Evolutionary conservation across 1,139 yeast genomes (phyloP).

Genomic region (Chernovozyma aurita): DNA sequence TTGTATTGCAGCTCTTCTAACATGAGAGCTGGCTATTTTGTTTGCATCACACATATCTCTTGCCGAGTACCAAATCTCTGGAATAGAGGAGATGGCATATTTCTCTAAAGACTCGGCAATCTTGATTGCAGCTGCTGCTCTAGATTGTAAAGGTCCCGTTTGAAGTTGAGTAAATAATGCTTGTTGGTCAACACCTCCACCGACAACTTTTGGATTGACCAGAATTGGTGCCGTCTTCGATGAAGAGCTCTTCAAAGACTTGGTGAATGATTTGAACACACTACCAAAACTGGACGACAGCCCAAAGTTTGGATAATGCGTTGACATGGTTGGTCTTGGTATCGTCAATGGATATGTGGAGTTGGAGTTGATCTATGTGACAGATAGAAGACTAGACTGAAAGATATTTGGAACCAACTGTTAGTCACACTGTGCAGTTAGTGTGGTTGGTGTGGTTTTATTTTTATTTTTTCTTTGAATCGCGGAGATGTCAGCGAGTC

Average conservation of each 20-base stretch:
- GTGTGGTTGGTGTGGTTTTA: too few species aligned
- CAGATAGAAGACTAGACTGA: too few species aligned
- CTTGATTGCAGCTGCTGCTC: conserved; percentile 47
- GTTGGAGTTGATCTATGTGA: too few species aligned
- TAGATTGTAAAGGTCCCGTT: conserved; percentile 40
- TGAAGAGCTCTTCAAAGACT: conserved; percentile 39
- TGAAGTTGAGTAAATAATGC: conserved; percentile 37
- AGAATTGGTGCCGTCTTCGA: conserved; percentile 32
- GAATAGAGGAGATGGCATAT: conserved; percentile 54
- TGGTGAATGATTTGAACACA: conserved; percentile 53
- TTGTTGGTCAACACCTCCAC: conserved; percentile 53
- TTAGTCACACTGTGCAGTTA: too few species aligned
- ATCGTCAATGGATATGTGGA: not conserved
- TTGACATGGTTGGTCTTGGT: conserved; percentile 26
- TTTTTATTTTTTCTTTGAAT: too few species aligned
- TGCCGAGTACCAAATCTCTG: conserved; percentile 75
- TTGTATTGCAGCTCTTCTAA: conserved; percentile 51
- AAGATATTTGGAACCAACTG: too few species aligned
- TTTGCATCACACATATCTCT: conserved; percentile 44
- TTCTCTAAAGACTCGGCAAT: conserved; percentile 49
- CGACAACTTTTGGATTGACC: conserved; percentile 58
- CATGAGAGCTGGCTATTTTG: conserved; percentile 31
- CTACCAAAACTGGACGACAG: conserved; percentile 36
- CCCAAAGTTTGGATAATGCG: conserved; percentile 34
- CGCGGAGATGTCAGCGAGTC: too few species aligned